Evolutionary conservation across 176 grass and related monocot species (phyloP).

Genomic region (Bothriochloa decipiens): DNA sequence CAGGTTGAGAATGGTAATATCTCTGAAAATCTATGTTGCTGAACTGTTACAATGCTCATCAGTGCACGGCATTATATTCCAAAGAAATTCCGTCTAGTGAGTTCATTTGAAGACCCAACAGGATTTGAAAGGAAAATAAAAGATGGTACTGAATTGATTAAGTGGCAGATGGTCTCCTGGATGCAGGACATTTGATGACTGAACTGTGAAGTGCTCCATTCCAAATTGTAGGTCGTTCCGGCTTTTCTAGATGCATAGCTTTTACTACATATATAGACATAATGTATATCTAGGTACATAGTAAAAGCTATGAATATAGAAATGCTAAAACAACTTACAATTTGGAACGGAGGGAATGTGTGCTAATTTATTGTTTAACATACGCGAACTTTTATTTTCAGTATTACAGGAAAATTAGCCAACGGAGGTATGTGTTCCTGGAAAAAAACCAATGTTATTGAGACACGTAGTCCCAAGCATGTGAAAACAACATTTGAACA

Average conservation of each 20-base stretch:
- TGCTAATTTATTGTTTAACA: not conserved
- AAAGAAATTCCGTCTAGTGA: not conserved
- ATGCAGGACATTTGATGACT: not conserved
- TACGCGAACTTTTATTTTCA: not conserved
- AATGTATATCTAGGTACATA: too few species aligned
- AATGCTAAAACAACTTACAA: too few species aligned
- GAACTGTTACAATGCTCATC: not conserved
- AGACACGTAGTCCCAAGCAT: not conserved
- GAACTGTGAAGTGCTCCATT: too few species aligned
- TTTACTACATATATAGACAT: too few species aligned
- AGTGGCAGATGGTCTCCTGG: not conserved
- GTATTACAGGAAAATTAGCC: not conserved
- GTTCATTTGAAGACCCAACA: not conserved
- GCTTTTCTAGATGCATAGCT: too few species aligned
- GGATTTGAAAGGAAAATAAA: not conserved
- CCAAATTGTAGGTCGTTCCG: too few species aligned
- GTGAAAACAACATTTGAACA: conserved; percentile 32
- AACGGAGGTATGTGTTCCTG: not conserved
- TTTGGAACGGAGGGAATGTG: not conserved
- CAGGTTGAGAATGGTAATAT: not conserved
- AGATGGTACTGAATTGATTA: not conserved
- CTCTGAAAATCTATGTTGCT: not conserved
- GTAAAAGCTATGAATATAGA: too few species aligned
- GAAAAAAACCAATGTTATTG: not conserved
- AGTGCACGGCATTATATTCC: not conserved